These are phyloP conservation scores for Linum usitatissimum DNA, from an alignment of 345 rosid species.

Conservation along the genomic window DNA sequence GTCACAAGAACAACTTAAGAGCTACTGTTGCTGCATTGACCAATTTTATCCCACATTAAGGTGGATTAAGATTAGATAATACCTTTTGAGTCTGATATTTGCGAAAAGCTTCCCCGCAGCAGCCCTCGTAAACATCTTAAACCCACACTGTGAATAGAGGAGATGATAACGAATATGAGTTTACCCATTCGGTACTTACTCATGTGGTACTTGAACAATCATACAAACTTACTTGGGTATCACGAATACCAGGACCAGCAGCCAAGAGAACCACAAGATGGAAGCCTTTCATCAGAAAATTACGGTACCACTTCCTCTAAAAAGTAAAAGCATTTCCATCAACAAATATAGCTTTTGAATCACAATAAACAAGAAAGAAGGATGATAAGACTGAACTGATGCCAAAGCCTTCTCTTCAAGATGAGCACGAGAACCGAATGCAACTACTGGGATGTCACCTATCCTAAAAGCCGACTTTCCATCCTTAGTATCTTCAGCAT, in stretches of 20 bases:
- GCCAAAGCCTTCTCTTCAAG: conserved; percentile 94
- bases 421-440: conserved; percentile 98
- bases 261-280: conserved; percentile 78
- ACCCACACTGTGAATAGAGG: conserved; percentile 56
- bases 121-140: conserved; percentile 97
- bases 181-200: too few species aligned
- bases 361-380: neutral
- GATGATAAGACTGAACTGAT: conserved; percentile 45
- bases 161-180: too few species aligned
- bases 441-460: conserved; percentile 68
- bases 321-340: neutral
- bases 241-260: conserved; percentile 95
- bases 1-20: neutral
- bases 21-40: neutral
- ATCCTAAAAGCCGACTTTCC: conserved; percentile 20
- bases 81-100: conserved; percentile 82
- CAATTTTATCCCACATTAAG: neutral
- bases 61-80: neutral
- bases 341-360: too few species aligned
- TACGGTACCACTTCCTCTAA: conserved; percentile 97
- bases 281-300: conserved; percentile 93
- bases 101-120: conserved; percentile 92
- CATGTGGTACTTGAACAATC: too few species aligned
- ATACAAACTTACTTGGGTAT: conserved; percentile 30
- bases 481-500: conserved; percentile 32